Evolutionary conservation across 169 alveolate species (phyloP).

Genomic region (Plasmodium vinckei): DNA sequence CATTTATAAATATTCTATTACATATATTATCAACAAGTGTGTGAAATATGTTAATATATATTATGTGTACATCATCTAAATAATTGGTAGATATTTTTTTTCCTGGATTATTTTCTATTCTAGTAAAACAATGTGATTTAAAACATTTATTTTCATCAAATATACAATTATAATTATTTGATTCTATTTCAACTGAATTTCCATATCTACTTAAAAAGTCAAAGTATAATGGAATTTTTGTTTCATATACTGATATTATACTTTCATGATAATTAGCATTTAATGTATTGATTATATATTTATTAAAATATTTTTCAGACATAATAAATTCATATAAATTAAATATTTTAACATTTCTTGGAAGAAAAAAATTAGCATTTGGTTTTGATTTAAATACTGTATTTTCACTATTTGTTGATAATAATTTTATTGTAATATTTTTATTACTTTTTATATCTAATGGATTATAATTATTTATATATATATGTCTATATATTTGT

Average conservation of each 20-base stretch:
- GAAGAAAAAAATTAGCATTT: constrained; percentile 76
- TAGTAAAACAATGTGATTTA: constrained; percentile 57
- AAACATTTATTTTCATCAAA: constrained; percentile 71
- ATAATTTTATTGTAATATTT: constrained; percentile 77
- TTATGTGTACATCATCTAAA: constrained; percentile 57
- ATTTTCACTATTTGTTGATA: constrained; percentile 77
- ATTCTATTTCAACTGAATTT: constrained; percentile 59
- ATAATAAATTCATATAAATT: constrained; percentile 77
- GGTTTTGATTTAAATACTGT: constrained; percentile 62
- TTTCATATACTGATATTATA: constrained; percentile 69
- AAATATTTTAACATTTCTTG: constrained; percentile 75
- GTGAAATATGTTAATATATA: constrained; percentile 54
- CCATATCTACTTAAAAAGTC: constrained; percentile 75
- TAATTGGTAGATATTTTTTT: constrained; percentile 43
- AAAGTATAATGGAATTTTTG: constrained; percentile 60
- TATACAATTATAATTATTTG: constrained; percentile 50
- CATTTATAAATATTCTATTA: constrained; percentile 55
- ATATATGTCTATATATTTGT: constrained; percentile 63
- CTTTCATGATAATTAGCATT: constrained; percentile 77
- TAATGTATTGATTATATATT: constrained; percentile 78
- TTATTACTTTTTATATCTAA: constrained; percentile 76
- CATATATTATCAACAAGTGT: constrained; percentile 43
- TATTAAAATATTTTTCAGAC: constrained; percentile 77
- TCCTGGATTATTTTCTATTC: constrained; percentile 27
- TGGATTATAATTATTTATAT: constrained; percentile 67